Conservation (phyloP, 2,329 filamentous ascomycete genomes). For the Mariannaea elegans region DNA sequence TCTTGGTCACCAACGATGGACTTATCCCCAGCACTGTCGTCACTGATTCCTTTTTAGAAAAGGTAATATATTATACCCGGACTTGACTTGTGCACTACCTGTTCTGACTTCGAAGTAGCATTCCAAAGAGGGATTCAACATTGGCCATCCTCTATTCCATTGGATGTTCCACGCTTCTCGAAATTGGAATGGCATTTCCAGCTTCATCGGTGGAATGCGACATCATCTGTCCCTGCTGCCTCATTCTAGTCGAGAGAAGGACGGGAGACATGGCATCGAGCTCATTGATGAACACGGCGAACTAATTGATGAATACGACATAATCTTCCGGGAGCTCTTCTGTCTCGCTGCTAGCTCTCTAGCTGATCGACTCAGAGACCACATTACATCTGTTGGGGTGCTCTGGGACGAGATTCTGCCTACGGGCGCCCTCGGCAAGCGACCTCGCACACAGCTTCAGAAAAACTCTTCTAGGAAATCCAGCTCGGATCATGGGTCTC, state of each 20-base stretch:
- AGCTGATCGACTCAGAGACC: conserved; percentile 70
- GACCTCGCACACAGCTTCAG: conserved; percentile 26
- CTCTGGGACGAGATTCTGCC: conserved; percentile 80
- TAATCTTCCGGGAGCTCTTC: conserved; percentile 84
- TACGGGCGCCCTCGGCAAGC: conserved; percentile 59
- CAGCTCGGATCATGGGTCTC: conserved; percentile 16
- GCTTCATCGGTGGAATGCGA: conserved; percentile 76
- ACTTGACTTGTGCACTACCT: neutral
- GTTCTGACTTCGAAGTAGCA: conserved; percentile 37
- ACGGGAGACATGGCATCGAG: conserved; percentile 46
- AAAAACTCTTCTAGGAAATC: conserved; percentile 28
- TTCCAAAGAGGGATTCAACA: conserved; percentile 77
- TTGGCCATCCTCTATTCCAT: conserved; percentile 81
- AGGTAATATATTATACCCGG: conserved; percentile 49
- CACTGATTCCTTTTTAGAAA: conserved; percentile 78
- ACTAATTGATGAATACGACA: conserved; percentile 74
- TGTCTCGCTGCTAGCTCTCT: conserved; percentile 81
- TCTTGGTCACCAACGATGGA: conserved; percentile 76
- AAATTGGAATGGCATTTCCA: conserved; percentile 76
- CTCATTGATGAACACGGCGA: conserved; percentile 64
- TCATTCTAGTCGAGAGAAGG: conserved; percentile 32
- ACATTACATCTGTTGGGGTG: conserved; percentile 70
- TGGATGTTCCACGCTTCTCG: conserved; percentile 87
- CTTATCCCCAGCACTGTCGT: conserved; percentile 78
- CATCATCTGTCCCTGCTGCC: conserved; percentile 69